Evolutionary conservation across 192 early-diverging fungal species (phyloP), one percentile per base, ranked within the genome.

Genomic region (Backusella australiensis): DNA sequence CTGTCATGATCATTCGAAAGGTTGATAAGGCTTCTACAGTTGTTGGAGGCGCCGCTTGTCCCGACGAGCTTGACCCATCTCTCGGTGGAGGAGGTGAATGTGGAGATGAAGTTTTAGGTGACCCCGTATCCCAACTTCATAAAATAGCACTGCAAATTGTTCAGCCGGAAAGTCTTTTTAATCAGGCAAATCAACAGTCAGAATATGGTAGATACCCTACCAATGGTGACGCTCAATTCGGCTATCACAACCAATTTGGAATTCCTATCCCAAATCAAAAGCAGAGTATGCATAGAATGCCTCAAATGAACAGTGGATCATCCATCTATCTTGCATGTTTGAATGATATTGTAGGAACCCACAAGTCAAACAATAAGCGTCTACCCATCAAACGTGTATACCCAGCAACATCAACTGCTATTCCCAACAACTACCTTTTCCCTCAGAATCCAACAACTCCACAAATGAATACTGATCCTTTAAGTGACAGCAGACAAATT

Each of bases 111-210:
- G 76, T 89, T 14, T 71, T 91, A 6, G 93, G 93, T 32, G 96
- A 97, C 78, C 93, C 95, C 0, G 90, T 97, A 1, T 94, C 93
- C 17, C 95, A 95, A 81, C 82, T 97, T 68, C 94, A 97, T 85
- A 96, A 96, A 84, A 91, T 97, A 0, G 95, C 95, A 5, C 90
- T 97, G 75, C 91, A 96, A 83, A 87, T 95, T 36, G 53, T 74
- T 9, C 72, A 74, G 21, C 35, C 32, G 14, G 44, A 49, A n/a
- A 34, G 41, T 34, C 23, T 29, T 7, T 23, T 38, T 38, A 69
- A 21, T 4, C 17, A 35, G 41, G 17, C 68, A 69, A 39, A 69
- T 68, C 34, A 46, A 34, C 53, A 56, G 32, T 59, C 76, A 65
- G 34, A 34, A 9, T 32, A 6, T 39, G 26, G n/a, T 59, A 17